Evolutionary conservation across 495 filamentous ascomycete genomes (phyloP), one percentile per base, ranked within the genome.

Genomic region (Neurospora africana): DNA sequence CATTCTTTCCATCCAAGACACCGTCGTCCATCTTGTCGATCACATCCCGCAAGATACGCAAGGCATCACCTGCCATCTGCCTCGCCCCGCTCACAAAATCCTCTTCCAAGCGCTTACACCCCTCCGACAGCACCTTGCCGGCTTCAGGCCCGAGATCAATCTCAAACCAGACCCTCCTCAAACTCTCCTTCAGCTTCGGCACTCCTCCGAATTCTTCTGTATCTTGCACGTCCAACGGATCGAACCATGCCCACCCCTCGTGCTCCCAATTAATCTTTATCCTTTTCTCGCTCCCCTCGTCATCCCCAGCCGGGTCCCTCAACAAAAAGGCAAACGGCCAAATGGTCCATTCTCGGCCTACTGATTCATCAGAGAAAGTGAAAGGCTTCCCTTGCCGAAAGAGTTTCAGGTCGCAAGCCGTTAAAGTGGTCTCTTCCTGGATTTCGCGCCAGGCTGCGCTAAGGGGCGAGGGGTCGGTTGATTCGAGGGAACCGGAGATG

Each of bases 231-330:
- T 78, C 68, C 3, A 79, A 61, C 0, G 89, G 88, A 43, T 86
- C 80, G 73, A 88, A 84, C 86, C 89, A 91, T 27, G 79, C 76
- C 81, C 83, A 89, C 0, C 76, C 78, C 1, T 87, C 84, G 74
- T 91, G 88, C 75, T 92, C 90, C 88, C 89, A 90, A 78, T 91
- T 86, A 37, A 86, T 84, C 13, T 75, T 76, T 69, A 91, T 89
- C 8, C 75, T 78, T 40, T 77, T 70, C 72, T 82, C 81, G 33
- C 78, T 80, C 7, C 77, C 79, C 0, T 78, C 78, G 38, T 83
- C 82, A 10, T 82, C 78, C 7, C 40, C 70, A 19, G 76, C 68
- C 39, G 70, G 27, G 1, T 76, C 72, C 47, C 84, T 86, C 13
- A 91, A 81, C 9, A 80, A 80, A 73, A 88, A 92, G 1, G 83